These are phyloP conservation scores for Sporopachydermia cereana DNA, from an alignment of 1,139 yeast species.

Conservation along the genomic window DNA sequence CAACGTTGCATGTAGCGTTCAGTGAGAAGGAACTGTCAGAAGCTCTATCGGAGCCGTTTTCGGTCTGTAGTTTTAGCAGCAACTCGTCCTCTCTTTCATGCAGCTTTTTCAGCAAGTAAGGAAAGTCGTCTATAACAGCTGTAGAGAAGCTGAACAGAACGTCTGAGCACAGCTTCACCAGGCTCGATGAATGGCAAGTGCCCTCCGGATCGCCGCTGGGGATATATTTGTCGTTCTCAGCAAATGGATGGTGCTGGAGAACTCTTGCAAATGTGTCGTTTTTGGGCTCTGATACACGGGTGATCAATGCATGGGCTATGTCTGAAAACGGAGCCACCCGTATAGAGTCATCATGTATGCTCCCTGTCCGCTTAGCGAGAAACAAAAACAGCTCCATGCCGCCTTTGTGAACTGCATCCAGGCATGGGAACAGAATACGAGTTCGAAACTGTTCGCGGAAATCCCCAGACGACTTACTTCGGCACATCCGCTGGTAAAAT, in stretches of 20 bases:
- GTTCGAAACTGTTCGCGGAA: constrained; percentile 1
- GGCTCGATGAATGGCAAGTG: constrained; percentile 14
- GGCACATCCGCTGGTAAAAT: not conserved
- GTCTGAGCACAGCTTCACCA: constrained; percentile 19
- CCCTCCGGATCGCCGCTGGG: constrained; percentile 17
- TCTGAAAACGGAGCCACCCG: constrained; percentile 13
- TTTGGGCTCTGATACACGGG: constrained; percentile 15
- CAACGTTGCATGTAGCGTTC: constrained; percentile 71
- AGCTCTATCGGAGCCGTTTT: not conserved
- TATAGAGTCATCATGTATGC: not conserved
- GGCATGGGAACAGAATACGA: not conserved
- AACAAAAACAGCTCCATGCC: not conserved
- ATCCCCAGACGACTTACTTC: not conserved
- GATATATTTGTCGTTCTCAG: constrained; percentile 9
- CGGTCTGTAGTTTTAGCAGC: constrained; percentile 10
- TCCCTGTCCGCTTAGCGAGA: not conserved
- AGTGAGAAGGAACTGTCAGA: constrained; percentile 38
- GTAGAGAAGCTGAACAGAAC: constrained; percentile 44
- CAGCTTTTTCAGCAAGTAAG: constrained; percentile 68
- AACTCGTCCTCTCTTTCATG: constrained; percentile 83
- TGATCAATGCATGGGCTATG: constrained; percentile 14
- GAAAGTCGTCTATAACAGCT: constrained; percentile 57
- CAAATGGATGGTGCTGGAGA: not conserved
- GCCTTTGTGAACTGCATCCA: constrained; percentile 2
- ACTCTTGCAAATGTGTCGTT: not conserved